Conservation (phyloP, 2,329 filamentous ascomycete species). For the Arthroderma uncinatum region DNA sequence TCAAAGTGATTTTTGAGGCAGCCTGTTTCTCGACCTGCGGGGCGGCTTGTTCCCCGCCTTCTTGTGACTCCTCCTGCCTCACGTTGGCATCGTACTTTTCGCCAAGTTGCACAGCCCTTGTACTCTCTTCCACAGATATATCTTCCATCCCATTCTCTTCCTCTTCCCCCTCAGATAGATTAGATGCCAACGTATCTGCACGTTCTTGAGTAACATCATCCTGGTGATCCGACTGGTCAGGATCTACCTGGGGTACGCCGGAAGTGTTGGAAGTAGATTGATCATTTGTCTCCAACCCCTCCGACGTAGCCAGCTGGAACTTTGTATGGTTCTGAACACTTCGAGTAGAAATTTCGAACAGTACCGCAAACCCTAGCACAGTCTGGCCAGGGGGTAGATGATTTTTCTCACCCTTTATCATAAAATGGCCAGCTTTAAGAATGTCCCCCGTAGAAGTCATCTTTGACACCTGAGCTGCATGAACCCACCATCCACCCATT, state of each 20-base stretch:
- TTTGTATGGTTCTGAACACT: slow-evolving; percentile 72
- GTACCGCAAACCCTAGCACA: slow-evolving; percentile 72
- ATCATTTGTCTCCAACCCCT: not conserved
- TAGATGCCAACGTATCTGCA: not conserved
- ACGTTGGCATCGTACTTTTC: not conserved
- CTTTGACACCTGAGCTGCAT: slow-evolving; percentile 81
- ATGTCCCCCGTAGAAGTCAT: slow-evolving; percentile 69
- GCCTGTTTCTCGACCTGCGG: not conserved
- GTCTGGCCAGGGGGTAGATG: slow-evolving; percentile 79
- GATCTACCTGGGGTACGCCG: not conserved
- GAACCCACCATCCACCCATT: slow-evolving; percentile 95
- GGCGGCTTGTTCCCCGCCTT: not conserved
- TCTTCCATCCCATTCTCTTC: not conserved
- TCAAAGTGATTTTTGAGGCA: not conserved
- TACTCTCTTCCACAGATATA: not conserved
- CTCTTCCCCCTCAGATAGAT: not conserved
- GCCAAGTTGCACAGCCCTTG: not conserved
- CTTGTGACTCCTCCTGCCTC: not conserved
- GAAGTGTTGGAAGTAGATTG: not conserved
- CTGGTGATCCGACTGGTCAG: not conserved
- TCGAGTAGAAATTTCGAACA: slow-evolving; percentile 82
- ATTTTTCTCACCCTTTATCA: slow-evolving; percentile 78
- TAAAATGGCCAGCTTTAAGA: slow-evolving; percentile 65
- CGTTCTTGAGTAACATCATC: not conserved
- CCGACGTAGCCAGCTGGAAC: slow-evolving; percentile 42